These are phyloP conservation scores for Fusarium algeriense DNA, from an alignment of 2,329 filamentous ascomycete genomes.

Conservation along the genomic window DNA sequence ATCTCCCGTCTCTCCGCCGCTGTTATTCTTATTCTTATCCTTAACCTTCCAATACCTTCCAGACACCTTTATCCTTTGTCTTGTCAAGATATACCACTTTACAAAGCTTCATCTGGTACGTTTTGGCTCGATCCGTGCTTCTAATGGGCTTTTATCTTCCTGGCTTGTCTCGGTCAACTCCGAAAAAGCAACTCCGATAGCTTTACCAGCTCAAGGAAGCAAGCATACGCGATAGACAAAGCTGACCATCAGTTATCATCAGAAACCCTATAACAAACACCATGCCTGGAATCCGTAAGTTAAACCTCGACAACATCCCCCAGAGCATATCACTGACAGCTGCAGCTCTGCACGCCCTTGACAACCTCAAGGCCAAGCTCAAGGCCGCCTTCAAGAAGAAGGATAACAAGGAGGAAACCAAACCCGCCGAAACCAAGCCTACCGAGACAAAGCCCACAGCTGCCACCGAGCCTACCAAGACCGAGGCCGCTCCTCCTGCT, in stretches of 20 bases:
- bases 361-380: conserved; percentile 69
- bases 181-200: neutral
- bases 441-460: conserved; percentile 39
- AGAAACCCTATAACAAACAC: conserved; percentile 44
- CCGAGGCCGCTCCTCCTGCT: conserved; percentile 51
- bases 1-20: conserved; percentile 23
- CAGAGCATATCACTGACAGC: too few relatives aligned
- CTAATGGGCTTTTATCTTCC: neutral
- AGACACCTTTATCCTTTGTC: conserved; percentile 6
- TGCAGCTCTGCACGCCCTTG: conserved; percentile 63
- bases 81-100: neutral
- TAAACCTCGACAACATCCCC: neutral
- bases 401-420: conserved; percentile 51
- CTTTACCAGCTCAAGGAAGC: neutral
- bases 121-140: neutral
- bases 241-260: conserved; percentile 25
- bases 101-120: conserved; percentile 25
- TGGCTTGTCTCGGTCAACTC: neutral
- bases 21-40: conserved; percentile 15
- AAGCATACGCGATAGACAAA: conserved; percentile 2
- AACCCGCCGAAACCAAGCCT: conserved; percentile 41
- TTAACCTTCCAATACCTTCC: conserved; percentile 11
- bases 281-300: conserved; percentile 68
- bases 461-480: conserved; percentile 52
- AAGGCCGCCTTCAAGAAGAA: conserved; percentile 66